A percentile compares a stretch with the other conserved stretches of the same genome.
Conservation (phyloP, 202 grass and related monocot genomes). For the Zoysia matrella region DNA sequence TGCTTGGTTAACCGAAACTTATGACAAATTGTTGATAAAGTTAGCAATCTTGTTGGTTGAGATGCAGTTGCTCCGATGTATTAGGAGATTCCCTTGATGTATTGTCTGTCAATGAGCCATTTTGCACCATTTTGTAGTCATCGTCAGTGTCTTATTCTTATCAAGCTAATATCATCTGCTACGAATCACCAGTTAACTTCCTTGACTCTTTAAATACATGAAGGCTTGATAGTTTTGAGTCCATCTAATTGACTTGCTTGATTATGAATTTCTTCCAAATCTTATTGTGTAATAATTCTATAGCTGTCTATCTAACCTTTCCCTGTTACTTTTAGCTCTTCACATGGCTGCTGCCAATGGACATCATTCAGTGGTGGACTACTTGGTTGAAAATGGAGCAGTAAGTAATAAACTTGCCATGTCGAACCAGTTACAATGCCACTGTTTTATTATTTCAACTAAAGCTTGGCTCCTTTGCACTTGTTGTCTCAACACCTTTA, state of each 20-base stretch:
- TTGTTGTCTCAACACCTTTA: not conserved
- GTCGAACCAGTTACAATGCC: not conserved
- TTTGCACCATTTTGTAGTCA: not conserved
- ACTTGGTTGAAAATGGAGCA: slow-evolving; percentile 82
- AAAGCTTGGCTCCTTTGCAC: not conserved
- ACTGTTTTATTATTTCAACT: not conserved
- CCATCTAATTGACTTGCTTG: not conserved
- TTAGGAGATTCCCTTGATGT: not conserved
- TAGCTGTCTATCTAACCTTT: slow-evolving; percentile 7
- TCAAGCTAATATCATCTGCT: not conserved
- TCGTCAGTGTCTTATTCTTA: not conserved
- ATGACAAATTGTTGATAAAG: not conserved
- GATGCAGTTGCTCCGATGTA: slow-evolving; percentile 7
- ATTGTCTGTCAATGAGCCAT: not conserved
- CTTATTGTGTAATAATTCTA: not conserved
- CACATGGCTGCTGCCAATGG: slow-evolving; percentile 98
- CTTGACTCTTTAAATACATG: not conserved
- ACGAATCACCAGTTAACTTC: not conserved
- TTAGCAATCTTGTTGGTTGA: not conserved
- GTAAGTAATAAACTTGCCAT: slow-evolving; percentile 47
- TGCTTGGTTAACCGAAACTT: not conserved
- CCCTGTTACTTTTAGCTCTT: slow-evolving; percentile 60
- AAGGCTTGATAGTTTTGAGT: not conserved
- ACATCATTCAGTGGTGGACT: slow-evolving; percentile 80
- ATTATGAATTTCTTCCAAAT: not conserved